These are phyloP conservation scores for Proliferodiscus dingleyae DNA, from an alignment of 2,329 filamentous ascomycete species.

Conservation along the genomic window DNA sequence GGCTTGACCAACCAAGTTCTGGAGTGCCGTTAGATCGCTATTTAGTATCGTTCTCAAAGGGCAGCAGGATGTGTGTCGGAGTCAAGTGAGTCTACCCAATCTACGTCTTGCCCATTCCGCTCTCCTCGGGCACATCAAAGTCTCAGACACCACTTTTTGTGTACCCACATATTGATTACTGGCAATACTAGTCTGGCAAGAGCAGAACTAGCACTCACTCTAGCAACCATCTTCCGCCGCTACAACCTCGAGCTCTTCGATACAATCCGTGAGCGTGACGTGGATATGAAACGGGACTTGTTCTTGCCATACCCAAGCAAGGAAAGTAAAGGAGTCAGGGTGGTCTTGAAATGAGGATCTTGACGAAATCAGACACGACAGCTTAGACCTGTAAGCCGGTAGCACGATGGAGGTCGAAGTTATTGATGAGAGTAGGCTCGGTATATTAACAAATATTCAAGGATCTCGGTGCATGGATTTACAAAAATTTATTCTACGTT, in stretches of 20 bases:
- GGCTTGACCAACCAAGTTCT: constrained; percentile 22
- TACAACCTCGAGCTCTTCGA: constrained; percentile 15
- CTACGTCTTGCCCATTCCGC: not conserved
- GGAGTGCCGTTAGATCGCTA: constrained; percentile 19
- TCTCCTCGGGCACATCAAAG: not conserved
- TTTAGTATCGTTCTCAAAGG: constrained; percentile 19
- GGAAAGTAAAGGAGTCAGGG: constrained; percentile 16
- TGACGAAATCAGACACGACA: no score
- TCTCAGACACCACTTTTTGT: not conserved
- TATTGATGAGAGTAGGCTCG: no score
- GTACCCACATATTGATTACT: not conserved
- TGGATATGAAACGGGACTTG: constrained; percentile 14
- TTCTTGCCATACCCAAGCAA: constrained; percentile 11
- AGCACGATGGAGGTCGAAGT: no score
- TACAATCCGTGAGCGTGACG: constrained; percentile 10
- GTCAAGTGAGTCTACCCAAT: constrained; percentile 11
- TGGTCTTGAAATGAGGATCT: constrained; percentile 8
- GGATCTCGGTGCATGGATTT: no score
- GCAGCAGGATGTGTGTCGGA: constrained; percentile 18
- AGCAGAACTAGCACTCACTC: constrained; percentile 13
- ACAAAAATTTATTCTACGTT: no score
- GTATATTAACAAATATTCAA: no score
- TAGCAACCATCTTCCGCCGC: constrained; percentile 13
- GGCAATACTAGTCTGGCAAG: constrained; percentile 12
- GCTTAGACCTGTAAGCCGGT: no score